Evolutionary conservation across 148 eudicot genomes (phyloP).

Genomic region (Polygonum aviculare): DNA sequence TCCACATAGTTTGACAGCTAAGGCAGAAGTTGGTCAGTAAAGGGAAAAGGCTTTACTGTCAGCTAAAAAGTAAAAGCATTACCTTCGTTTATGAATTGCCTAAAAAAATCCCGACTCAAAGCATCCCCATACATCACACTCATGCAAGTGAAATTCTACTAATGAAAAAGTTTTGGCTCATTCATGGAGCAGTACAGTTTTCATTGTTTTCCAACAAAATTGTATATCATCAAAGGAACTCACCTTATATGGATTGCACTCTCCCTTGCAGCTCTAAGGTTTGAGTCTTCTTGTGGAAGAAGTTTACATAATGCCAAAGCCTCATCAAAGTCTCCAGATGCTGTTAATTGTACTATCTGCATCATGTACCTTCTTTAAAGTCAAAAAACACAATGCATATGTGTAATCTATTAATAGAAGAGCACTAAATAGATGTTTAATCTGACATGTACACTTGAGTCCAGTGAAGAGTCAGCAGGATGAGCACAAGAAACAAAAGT

Average conservation of each 20-base stretch:
- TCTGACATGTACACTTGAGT: neutral
- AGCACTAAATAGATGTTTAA: neutral
- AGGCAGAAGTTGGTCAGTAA: neutral
- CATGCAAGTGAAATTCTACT: neutral
- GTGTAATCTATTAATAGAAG: neutral
- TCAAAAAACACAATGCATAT: neutral
- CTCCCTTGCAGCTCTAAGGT: constrained; percentile 92
- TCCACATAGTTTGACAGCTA: neutral
- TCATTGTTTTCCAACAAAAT: neutral
- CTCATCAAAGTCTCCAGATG: constrained; percentile 97
- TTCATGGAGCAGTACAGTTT: neutral
- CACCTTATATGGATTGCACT: constrained; percentile 94
- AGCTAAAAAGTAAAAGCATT: neutral
- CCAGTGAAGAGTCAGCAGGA: neutral
- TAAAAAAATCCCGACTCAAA: neutral
- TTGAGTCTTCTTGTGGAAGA: constrained; percentile 95
- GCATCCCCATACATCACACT: neutral
- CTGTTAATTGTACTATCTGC: constrained; percentile 98
- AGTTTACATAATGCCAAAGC: constrained; percentile 90
- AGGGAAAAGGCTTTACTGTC: neutral
- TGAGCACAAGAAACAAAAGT: neutral
- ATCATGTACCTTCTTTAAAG: constrained; percentile 9
- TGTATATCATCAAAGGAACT: neutral
- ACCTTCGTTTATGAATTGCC: neutral
- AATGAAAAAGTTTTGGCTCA: neutral